phyloP scores from a whole-genome alignment of 768 basidiomycete genomes.

The Lactarius trivialis region DNA sequence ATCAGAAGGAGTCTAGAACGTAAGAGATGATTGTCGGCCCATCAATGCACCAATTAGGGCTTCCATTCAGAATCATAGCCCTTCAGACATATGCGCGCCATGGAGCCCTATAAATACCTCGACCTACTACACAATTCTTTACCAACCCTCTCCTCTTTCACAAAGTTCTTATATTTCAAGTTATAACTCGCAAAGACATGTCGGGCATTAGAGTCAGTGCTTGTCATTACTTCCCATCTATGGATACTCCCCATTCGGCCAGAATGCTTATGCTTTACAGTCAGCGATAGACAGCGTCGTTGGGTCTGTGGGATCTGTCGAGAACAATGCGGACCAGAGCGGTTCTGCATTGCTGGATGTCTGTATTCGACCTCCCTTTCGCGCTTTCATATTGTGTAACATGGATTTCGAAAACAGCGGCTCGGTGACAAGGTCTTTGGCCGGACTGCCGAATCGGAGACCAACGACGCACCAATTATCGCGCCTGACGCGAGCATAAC shows the following conservation, averaged over 20 bases:
- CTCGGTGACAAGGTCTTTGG: constrained; percentile 5
- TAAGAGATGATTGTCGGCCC: no score
- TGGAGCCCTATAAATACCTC: constrained; percentile 3
- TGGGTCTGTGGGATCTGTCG: neutral
- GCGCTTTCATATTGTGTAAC: neutral
- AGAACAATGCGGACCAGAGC: neutral
- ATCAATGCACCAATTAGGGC: no score
- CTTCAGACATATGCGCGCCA: neutral
- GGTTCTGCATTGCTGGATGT: neutral
- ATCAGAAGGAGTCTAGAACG: neutral
- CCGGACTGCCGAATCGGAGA: neutral
- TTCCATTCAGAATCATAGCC: neutral
- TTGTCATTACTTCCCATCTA: no score
- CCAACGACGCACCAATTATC: neutral
- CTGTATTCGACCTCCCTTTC: neutral
- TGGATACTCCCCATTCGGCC: neutral
- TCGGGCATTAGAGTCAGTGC: neutral
- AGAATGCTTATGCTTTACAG: neutral
- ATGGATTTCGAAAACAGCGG: neutral
- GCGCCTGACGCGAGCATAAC: neutral
- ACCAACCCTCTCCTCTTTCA: neutral
- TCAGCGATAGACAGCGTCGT: neutral
- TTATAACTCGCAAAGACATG: neutral
- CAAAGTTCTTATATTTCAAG: neutral
- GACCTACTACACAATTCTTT: neutral